These are phyloP conservation scores for Collybia sp. DNA, from an alignment of 768 basidiomycete species.

Conservation along the genomic window DNA sequence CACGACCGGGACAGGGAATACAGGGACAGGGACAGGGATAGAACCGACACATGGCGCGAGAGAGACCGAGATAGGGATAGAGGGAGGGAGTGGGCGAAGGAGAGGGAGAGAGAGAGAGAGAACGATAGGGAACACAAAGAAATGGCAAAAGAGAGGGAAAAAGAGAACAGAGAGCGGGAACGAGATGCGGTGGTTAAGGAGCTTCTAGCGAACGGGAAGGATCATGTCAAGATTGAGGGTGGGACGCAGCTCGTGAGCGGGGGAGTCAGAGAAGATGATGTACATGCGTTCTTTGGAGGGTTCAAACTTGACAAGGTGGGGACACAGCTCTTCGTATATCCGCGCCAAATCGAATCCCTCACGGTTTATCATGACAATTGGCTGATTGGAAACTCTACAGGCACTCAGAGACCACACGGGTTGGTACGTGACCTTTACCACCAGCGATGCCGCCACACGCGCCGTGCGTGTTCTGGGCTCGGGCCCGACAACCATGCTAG, in stretches of 20 bases:
- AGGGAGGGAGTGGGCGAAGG: conserved; percentile 7
- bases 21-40: conserved; percentile 9
- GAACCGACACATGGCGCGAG: conserved; percentile 4
- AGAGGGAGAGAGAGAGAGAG: conserved; percentile 9
- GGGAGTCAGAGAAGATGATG: conserved; percentile 59
- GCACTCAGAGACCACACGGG: conserved; percentile 66
- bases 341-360: no score
- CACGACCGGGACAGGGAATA: conserved; percentile 3
- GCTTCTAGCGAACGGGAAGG: conserved; percentile 58
- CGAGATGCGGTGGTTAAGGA: conserved; percentile 35
- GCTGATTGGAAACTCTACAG: conserved; percentile 29
- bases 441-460: conserved; percentile 55
- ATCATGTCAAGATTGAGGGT: conserved; percentile 60
- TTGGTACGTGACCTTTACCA: conserved; percentile 80
- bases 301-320: conserved; percentile 69
- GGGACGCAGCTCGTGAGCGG: conserved; percentile 37
- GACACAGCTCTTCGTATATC: conserved; percentile 24
- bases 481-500: conserved; percentile 42
- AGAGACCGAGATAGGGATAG: conserved; percentile 17
- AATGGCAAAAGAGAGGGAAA: conserved; percentile 28
- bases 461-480: conserved; percentile 61
- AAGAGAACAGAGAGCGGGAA: conserved; percentile 2
- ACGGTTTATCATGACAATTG: neutral
- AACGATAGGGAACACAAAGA: conserved; percentile 11
- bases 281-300: conserved; percentile 61